Conservation (phyloP, 371 early-diverging fungal genomes). For the Mortierella sp. region DNA sequence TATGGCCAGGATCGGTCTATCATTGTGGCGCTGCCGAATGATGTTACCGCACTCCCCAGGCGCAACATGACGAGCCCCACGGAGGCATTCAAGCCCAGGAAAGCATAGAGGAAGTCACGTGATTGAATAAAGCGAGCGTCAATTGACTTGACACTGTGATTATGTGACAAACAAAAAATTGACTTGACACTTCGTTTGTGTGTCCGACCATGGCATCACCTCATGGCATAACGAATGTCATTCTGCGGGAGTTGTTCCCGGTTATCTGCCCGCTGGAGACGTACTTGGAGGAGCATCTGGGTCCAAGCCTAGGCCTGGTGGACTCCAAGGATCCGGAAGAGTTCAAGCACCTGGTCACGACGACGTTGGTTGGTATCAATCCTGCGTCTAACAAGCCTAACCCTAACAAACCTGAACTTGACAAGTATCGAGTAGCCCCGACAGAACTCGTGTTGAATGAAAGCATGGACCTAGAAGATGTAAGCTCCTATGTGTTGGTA, state of each 20-base stretch:
- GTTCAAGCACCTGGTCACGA: conserved; percentile 22
- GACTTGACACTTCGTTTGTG: no score
- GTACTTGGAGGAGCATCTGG: conserved; percentile 14
- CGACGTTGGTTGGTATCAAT: conserved; percentile 26
- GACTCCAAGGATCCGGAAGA: conserved; percentile 15
- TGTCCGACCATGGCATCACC: conserved; percentile 2
- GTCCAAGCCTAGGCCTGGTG: not conserved
- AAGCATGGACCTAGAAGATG: conserved; percentile 9
- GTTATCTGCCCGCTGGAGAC: conserved; percentile 17
- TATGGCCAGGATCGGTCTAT: conserved; percentile 77
- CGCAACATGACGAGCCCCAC: conserved; percentile 24
- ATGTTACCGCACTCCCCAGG: conserved; percentile 43
- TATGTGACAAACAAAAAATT: no score
- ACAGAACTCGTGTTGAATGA: no score
- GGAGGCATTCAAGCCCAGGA: conserved; percentile 31
- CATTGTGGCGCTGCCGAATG: conserved; percentile 72
- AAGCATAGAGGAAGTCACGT: not conserved
- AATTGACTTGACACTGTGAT: no score
- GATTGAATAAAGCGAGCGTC: not conserved
- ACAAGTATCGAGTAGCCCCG: no score
- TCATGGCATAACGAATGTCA: conserved; percentile 27
- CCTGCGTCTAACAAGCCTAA: not conserved
- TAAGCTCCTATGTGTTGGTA: not conserved
- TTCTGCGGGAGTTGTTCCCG: conserved; percentile 30
- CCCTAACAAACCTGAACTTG: not conserved